phyloP scores from a whole-genome alignment of 208 protist genomes.

The Crithidia mellificae region DNA sequence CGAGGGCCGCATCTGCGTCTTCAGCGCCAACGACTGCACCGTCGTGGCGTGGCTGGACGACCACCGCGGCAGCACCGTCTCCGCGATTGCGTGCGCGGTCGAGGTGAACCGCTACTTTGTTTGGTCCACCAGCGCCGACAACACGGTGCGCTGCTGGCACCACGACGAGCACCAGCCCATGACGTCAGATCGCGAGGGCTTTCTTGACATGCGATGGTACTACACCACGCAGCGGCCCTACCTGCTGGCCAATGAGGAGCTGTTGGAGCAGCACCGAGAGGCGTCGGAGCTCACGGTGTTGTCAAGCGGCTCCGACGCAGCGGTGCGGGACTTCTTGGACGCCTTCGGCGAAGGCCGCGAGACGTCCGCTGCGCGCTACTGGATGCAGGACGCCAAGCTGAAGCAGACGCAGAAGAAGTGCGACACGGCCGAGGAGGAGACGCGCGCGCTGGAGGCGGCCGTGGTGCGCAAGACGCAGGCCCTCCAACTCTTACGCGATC shows the following conservation, averaged over 20 bases:
- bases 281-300: constrained; percentile 61
- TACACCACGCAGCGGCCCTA: constrained; percentile 71
- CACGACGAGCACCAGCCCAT: constrained; percentile 82
- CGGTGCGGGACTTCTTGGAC: constrained; percentile 37
- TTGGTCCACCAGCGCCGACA: constrained; percentile 71
- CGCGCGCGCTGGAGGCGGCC: constrained; percentile 38
- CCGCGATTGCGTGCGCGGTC: constrained; percentile 51
- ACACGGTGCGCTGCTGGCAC: constrained; percentile 82
- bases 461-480: constrained; percentile 38
- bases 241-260: constrained; percentile 49
- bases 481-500: constrained; percentile 39
- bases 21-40: constrained; percentile 56
- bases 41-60: constrained; percentile 48
- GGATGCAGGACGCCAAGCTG: constrained; percentile 39
- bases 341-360: constrained; percentile 32
- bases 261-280: constrained; percentile 74
- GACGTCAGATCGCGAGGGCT: constrained; percentile 54
- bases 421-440: constrained; percentile 36
- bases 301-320: constrained; percentile 58
- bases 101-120: constrained; percentile 76
- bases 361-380: constrained; percentile 45
- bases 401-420: constrained; percentile 39
- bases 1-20: constrained; percentile 59
- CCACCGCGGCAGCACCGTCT: constrained; percentile 46
- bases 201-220: constrained; percentile 88